Evolutionary conservation across 352 stramenopile species (phyloP), one percentile per base, ranked within the genome.

Genomic region (Phytopythium boreale): DNA sequence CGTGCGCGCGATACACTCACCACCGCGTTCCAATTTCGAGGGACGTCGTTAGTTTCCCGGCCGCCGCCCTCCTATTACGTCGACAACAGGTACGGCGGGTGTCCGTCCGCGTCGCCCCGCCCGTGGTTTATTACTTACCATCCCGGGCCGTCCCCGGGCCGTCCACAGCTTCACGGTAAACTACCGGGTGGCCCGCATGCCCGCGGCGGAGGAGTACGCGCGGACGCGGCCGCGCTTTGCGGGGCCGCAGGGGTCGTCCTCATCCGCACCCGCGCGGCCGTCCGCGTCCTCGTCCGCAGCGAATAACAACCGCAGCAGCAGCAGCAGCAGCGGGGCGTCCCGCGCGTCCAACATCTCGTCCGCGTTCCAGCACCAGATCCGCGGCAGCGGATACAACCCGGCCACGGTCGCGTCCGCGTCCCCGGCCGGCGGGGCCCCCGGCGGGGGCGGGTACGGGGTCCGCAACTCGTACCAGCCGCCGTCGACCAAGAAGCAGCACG

Each of bases 381-480:
- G 31, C 50, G 56, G 56, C 17, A 52, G 29, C 39, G 34, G 29
- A n/a, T 63, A 63, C 64, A 41, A 29, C 59, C n/a, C 31, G 44
- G 14, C 52, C 41, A 72, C 36, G 24, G 24, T 47, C 9, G 34
- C 36, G 26, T 71, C 49, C 53, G 61, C n/a, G 36, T 29, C 27
- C 10, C 34, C 34, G 47, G 39, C 52, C 50, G 58, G 24, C 59
- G 57, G 61, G 19, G n/a, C n/a, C 34, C 51, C 46, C 27, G n/a
- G 60, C 56, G 20, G n/a, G n/a, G n/a, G 47, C 17, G 52, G 31
- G 9, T 36, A 37, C 68, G 27, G 41, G 5, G n/a, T 10, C 20
- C 67, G 73, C 61, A 55, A 69, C 64, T 81, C 74, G 53, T 76
- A 79, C 64, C 74, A 84, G 56, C 71, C 80, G 46, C 61, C 73